These are phyloP conservation scores for Allium sativum DNA, from an alignment of 106 monocot genomes.

Conservation along the genomic window DNA sequence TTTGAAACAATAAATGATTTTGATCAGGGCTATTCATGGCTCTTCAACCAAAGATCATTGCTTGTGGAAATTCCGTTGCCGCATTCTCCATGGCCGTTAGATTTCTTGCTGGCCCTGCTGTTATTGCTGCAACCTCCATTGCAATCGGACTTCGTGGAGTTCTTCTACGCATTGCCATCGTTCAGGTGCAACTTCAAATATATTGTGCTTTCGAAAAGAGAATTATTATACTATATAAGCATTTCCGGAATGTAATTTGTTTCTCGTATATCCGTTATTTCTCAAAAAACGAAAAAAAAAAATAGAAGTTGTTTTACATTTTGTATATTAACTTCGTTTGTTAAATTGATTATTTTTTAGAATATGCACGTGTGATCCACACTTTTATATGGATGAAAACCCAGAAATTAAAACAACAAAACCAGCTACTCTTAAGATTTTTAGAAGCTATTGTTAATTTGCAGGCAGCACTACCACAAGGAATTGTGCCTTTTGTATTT, in stretches of 20 bases:
- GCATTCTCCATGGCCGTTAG: constrained; percentile 75
- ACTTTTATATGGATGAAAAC: background rate
- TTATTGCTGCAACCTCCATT: constrained; percentile 63
- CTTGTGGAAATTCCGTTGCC: constrained; percentile 70
- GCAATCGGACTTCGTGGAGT: constrained; percentile 70
- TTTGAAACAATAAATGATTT: background rate
- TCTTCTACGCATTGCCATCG: constrained; percentile 70
- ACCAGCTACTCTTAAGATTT: background rate
- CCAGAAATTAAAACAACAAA: background rate
- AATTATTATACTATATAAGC: no score
- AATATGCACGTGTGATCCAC: background rate
- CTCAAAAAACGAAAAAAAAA: background rate
- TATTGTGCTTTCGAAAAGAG: background rate
- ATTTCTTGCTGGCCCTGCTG: constrained; percentile 78
- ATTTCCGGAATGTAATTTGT: no score
- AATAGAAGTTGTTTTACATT: background rate
- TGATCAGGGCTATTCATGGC: constrained; percentile 83
- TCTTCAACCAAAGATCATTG: constrained; percentile 77
- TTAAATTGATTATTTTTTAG: background rate
- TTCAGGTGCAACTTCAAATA: constrained; percentile 37
- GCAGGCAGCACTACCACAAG: constrained; percentile 85
- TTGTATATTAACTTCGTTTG: background rate
- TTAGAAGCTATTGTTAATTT: background rate
- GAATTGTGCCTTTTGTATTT: constrained; percentile 87
- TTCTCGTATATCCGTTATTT: background rate